Percentiles rank a stretch among this genome's conserved stretches.
phyloP scores from a whole-genome alignment of 192 early-diverging fungal genomes.

The Cladochytrium replicatum region DNA sequence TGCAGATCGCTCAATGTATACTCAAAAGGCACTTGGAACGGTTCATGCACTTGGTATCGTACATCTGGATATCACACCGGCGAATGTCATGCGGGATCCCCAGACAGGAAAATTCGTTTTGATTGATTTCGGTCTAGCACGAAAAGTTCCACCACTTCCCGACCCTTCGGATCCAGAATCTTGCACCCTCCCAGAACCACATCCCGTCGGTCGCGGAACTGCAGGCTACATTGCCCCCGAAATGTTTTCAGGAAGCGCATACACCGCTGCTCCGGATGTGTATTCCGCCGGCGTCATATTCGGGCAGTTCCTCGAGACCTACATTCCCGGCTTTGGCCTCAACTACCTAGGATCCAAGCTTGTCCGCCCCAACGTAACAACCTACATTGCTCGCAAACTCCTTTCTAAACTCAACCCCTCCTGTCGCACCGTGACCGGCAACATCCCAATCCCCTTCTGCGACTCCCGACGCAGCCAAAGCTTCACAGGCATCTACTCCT shows the following conservation, averaged over 20 bases:
- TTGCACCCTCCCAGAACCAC: background rate
- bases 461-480: no score
- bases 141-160: slow-evolving; percentile 13
- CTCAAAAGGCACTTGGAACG: slow-evolving; percentile 43
- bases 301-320: slow-evolving; percentile 66
- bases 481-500: no score
- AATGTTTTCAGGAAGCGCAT: slow-evolving; percentile 36
- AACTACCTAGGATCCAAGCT: slow-evolving; percentile 60
- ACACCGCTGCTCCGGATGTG: slow-evolving; percentile 48
- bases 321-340: slow-evolving; percentile 49
- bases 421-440: no score
- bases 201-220: slow-evolving; percentile 57
- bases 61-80: slow-evolving; percentile 58
- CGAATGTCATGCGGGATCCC: slow-evolving; percentile 57
- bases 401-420: no score
- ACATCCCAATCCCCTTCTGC: no score
- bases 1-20: no score
- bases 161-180: background rate
- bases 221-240: slow-evolving; percentile 53
- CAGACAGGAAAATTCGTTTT: slow-evolving; percentile 35
- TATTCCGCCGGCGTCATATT: slow-evolving; percentile 61
- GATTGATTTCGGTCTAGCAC: slow-evolving; percentile 70
- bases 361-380: slow-evolving; percentile 55
- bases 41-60: slow-evolving; percentile 52
- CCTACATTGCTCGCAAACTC: slow-evolving; percentile 47